phyloP scores from a whole-genome alignment of 495 filamentous ascomycete genomes.

The Aspergillus hancockii region DNA sequence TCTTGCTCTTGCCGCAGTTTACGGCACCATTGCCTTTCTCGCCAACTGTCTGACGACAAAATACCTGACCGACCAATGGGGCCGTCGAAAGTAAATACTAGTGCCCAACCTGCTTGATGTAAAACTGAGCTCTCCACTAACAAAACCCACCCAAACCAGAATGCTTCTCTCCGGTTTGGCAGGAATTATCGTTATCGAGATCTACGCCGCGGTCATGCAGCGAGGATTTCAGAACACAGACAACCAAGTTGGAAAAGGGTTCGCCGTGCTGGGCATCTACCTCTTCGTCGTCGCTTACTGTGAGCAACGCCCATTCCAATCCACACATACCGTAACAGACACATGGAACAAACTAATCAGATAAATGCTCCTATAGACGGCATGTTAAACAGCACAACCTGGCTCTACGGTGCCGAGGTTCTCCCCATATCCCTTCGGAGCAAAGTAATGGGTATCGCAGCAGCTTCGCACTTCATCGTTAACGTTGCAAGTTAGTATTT shows the following conservation, averaged over 20 bases:
- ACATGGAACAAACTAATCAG: not conserved
- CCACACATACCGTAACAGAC: not conserved
- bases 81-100: slow-evolving; percentile 54
- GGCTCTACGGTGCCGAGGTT: slow-evolving; percentile 62
- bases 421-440: slow-evolving; percentile 57
- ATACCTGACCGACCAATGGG: slow-evolving; percentile 60
- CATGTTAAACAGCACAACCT: slow-evolving; percentile 61
- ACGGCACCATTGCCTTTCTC: slow-evolving; percentile 56
- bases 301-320: slow-evolving; percentile 18
- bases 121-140: slow-evolving; percentile 4
- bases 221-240: slow-evolving; percentile 54
- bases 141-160: slow-evolving; percentile 20
- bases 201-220: slow-evolving; percentile 63
- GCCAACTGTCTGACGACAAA: slow-evolving; percentile 54
- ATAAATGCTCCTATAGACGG: slow-evolving; percentile 40
- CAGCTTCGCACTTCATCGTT: slow-evolving; percentile 58
- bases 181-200: slow-evolving; percentile 55
- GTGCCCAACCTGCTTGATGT: not conserved
- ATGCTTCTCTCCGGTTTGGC: slow-evolving; percentile 55
- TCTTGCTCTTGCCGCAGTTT: slow-evolving; percentile 56
- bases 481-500: slow-evolving; percentile 52
- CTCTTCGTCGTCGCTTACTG: slow-evolving; percentile 58
- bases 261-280: slow-evolving; percentile 61
- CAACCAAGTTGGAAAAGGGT: slow-evolving; percentile 59
- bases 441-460: slow-evolving; percentile 60